Conservation (phyloP, 2,329 filamentous ascomycete genomes). For the Tothia fuscella region DNA sequence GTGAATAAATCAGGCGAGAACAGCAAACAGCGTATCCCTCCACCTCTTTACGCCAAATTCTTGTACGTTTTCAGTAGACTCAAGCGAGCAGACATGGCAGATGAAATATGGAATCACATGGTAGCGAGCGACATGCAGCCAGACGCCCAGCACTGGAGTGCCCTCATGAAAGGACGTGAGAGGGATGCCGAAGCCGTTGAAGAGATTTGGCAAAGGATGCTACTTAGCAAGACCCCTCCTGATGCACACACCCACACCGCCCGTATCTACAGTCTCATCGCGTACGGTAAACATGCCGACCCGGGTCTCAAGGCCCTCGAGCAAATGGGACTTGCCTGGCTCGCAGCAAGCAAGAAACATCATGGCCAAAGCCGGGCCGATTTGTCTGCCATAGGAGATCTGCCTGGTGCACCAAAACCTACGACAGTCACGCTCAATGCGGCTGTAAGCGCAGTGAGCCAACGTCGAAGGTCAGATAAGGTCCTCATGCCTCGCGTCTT, state of each 20-base stretch:
- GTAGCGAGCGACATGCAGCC: conserved; percentile 43
- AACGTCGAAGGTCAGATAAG: conserved; percentile 22
- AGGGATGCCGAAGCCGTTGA: conserved; percentile 49
- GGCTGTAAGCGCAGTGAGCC: conserved; percentile 48
- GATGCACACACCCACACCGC: conserved; percentile 59
- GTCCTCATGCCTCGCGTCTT: conserved; percentile 28
- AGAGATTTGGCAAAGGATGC: conserved; percentile 55
- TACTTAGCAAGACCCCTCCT: conserved; percentile 43
- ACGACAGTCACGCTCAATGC: conserved; percentile 57
- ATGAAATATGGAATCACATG: conserved; percentile 46
- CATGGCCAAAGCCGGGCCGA: not conserved
- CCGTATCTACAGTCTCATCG: conserved; percentile 54
- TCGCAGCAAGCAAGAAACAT: conserved; percentile 20
- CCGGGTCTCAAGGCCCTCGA: conserved; percentile 50
- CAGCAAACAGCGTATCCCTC: too few relatives aligned
- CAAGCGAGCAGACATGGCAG: not conserved
- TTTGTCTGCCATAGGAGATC: not conserved
- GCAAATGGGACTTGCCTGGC: conserved; percentile 54
- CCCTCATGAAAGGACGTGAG: conserved; percentile 56
- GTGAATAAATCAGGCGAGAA: too few relatives aligned
- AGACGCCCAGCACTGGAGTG: conserved; percentile 54
- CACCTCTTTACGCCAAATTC: conserved; percentile 4
- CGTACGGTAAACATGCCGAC: conserved; percentile 38
- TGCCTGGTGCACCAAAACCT: conserved; percentile 39
- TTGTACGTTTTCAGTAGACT: conserved; percentile 2